Conservation (phyloP, 2,329 filamentous ascomycete genomes). For the Botrytis sinoallii region DNA sequence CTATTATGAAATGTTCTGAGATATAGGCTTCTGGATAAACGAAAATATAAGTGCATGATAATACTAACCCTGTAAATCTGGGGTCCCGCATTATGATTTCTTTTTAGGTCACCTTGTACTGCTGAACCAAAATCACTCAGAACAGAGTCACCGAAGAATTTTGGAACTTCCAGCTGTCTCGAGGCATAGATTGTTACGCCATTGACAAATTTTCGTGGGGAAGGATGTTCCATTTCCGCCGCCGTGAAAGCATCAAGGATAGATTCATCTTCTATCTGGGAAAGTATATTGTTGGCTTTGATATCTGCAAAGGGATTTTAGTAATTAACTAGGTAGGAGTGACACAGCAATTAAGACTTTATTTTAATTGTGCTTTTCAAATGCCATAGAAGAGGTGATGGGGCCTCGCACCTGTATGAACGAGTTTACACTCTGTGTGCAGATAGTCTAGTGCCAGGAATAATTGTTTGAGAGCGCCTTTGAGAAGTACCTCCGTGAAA, state of each 20-base stretch:
- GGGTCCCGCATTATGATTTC: constrained; percentile 41
- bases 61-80: constrained; percentile 36
- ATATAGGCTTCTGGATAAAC: background rate
- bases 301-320: constrained; percentile 38
- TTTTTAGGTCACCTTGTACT: constrained; percentile 38
- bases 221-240: constrained; percentile 41
- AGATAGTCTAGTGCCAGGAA: constrained; percentile 91
- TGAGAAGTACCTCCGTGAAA: constrained; percentile 56
- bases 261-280: constrained; percentile 38
- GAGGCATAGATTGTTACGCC: constrained; percentile 45
- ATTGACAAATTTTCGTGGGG: constrained; percentile 43
- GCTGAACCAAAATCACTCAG: constrained; percentile 51
- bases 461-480: constrained; percentile 97
- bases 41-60: background rate
- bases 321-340: background rate
- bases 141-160: constrained; percentile 37
- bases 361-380: background rate
- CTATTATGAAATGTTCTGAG: background rate
- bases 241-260: constrained; percentile 42
- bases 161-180: constrained; percentile 40
- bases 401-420: constrained; percentile 69
- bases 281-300: constrained; percentile 48
- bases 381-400: background rate
- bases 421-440: constrained; percentile 86
- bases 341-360: background rate